Evolutionary conservation across 2,329 filamentous ascomycete genomes (phyloP).

Genomic region (Teratosphaeria zuluensis): DNA sequence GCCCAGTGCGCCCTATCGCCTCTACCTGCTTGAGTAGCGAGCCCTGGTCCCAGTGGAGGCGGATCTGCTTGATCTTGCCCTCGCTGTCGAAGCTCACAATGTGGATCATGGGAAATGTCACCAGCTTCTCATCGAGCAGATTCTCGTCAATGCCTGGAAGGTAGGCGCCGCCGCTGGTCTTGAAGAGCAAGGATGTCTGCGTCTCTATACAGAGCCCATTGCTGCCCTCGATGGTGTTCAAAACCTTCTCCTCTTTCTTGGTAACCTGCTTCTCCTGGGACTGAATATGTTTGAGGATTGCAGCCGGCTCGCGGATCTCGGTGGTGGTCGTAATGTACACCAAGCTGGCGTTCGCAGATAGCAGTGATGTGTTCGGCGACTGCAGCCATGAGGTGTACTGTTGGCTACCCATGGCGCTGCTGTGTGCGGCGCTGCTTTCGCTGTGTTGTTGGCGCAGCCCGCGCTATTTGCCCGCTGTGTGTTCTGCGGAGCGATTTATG

Average conservation of each 20-base stretch:
- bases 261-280: conserved; percentile 63
- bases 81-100: conserved; percentile 72
- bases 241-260: conserved; percentile 70
- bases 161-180: conserved; percentile 72
- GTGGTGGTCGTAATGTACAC: conserved; percentile 88
- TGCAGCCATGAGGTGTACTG: conserved; percentile 37
- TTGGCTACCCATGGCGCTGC: conserved; percentile 26
- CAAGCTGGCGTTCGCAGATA: conserved; percentile 37
- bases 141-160: conserved; percentile 88
- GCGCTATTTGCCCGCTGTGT: background rate
- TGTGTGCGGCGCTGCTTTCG: background rate
- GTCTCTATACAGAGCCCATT: conserved; percentile 66
- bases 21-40: conserved; percentile 87
- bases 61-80: conserved; percentile 75
- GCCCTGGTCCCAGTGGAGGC: conserved; percentile 91
- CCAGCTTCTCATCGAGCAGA: conserved; percentile 74
- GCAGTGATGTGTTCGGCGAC: conserved; percentile 31
- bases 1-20: conserved; percentile 79
- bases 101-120: conserved; percentile 77
- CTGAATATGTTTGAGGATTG: conserved; percentile 75
- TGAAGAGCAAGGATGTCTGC: conserved; percentile 74
- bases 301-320: conserved; percentile 57
- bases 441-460: background rate
- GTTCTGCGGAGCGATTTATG: background rate
- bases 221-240: conserved; percentile 63